phyloP scores from a whole-genome alignment of 306 rosid species.

The Arachis hypogaea region DNA sequence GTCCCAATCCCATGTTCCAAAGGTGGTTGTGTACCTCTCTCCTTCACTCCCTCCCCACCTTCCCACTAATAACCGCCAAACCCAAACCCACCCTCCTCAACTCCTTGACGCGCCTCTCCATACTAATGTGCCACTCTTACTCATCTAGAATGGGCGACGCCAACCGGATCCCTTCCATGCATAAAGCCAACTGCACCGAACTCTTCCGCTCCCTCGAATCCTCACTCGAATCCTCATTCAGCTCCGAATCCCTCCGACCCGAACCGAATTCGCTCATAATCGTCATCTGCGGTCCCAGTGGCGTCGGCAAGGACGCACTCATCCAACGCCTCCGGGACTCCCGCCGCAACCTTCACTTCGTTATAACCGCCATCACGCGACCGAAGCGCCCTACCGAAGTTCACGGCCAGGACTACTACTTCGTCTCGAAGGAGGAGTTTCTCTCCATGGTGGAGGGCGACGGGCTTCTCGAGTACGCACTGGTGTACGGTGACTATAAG shows the following conservation, averaged over 20 bases:
- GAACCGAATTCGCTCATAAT: slow-evolving; percentile 68
- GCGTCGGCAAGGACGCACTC: slow-evolving; percentile 91
- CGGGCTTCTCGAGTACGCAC: slow-evolving; percentile 82
- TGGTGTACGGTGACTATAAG: slow-evolving; percentile 89
- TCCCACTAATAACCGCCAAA: neutral
- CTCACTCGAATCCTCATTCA: slow-evolving; percentile 67
- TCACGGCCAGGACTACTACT: slow-evolving; percentile 71
- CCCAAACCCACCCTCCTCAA: neutral
- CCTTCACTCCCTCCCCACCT: neutral
- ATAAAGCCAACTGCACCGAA: slow-evolving; percentile 59
- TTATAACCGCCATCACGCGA: slow-evolving; percentile 81
- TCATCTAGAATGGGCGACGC: slow-evolving; percentile 56
- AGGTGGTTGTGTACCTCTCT: slow-evolving; percentile 47
- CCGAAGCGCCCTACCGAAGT: slow-evolving; percentile 65
- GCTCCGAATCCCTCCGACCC: slow-evolving; percentile 59
- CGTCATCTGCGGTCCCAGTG: slow-evolving; percentile 90
- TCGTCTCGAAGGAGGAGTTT: slow-evolving; percentile 76
- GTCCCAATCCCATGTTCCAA: slow-evolving; percentile 48
- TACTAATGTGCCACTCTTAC: neutral
- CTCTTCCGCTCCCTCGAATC: slow-evolving; percentile 77
- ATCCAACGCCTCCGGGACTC: slow-evolving; percentile 59
- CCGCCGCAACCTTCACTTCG: slow-evolving; percentile 70
- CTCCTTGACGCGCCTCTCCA: neutral
- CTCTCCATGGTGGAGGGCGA: slow-evolving; percentile 58
- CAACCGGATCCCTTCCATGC: slow-evolving; percentile 48